Conservation (phyloP, 257 asterid species). For the Phtheirospermum japonicum region DNA sequence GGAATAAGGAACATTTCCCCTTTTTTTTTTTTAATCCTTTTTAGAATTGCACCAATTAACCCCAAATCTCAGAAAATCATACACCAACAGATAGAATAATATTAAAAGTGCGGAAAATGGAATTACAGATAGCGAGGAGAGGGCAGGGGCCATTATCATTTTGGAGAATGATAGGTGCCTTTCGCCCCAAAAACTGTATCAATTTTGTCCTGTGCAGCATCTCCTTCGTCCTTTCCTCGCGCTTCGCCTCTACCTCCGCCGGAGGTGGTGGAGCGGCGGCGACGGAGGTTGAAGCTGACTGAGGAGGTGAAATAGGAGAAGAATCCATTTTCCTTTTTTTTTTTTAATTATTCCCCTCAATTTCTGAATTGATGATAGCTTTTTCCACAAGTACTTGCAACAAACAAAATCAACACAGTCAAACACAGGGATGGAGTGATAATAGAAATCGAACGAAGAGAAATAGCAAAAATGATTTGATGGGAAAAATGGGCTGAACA, state of each 20-base stretch:
- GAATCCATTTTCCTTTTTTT: constrained; percentile 29
- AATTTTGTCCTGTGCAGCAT: constrained; percentile 66
- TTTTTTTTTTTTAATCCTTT: not conserved
- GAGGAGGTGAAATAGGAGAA: constrained; percentile 29
- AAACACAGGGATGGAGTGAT: constrained; percentile 14
- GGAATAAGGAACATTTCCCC: not conserved
- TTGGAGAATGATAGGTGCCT: constrained; percentile 78
- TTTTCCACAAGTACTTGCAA: constrained; percentile 9
- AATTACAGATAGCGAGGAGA: constrained; percentile 89
- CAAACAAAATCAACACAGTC: constrained; percentile 10
- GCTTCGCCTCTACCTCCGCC: constrained; percentile 33
- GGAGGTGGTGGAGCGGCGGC: constrained; percentile 29
- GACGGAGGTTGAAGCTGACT: constrained; percentile 27
- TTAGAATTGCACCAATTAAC: not conserved
- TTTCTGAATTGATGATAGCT: constrained; percentile 21
- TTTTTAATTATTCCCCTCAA: not conserved
- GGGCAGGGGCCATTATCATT: constrained; percentile 99
- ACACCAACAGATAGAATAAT: constrained; percentile 4
- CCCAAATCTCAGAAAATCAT: constrained; percentile 17
- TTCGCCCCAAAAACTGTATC: constrained; percentile 79
- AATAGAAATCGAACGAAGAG: constrained; percentile 10
- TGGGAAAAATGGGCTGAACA: not conserved
- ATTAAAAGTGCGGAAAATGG: not conserved
- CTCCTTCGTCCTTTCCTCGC: constrained; percentile 44
- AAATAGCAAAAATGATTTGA: constrained; percentile 25